phyloP scores from a whole-genome alignment of 2,329 filamentous ascomycete species.

The Xenoacremonium recifei region DNA sequence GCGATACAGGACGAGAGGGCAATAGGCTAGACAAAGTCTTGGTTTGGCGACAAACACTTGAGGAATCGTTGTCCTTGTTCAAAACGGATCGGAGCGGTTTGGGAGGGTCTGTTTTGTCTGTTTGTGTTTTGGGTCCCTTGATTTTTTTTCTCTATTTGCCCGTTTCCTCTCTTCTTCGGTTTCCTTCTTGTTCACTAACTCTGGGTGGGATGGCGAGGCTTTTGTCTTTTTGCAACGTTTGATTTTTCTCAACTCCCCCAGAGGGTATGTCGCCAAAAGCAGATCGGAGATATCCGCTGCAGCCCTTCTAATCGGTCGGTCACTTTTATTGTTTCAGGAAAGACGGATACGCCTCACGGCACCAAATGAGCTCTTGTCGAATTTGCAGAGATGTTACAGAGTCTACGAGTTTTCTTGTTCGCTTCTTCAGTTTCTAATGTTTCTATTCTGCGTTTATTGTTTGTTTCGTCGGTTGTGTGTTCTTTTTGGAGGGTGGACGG shows the following conservation, averaged over 20 bases:
- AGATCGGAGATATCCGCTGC: conserved; percentile 15
- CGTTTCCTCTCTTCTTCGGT: too few relatives aligned
- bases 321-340: conserved; percentile 30
- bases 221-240: too few relatives aligned
- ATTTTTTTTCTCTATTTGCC: too few relatives aligned
- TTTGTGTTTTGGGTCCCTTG: conserved; percentile 6
- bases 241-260: too few relatives aligned
- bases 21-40: conserved; percentile 24
- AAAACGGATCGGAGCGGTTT: too few relatives aligned
- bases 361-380: conserved; percentile 20
- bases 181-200: too few relatives aligned
- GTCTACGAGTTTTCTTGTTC: not conserved
- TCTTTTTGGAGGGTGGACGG: too few relatives aligned
- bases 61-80: not conserved
- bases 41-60: conserved; percentile 32
- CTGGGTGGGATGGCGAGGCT: too few relatives aligned
- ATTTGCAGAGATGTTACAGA: not conserved
- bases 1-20: conserved; percentile 21
- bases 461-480: too few relatives aligned
- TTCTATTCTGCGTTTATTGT: too few relatives aligned
- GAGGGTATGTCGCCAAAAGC: conserved; percentile 18
- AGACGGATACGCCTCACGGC: conserved; percentile 41
- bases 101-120: conserved; percentile 1
- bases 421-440: too few relatives aligned
- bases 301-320: conserved; percentile 25